These are phyloP conservation scores for Neurospora sp. DNA, from an alignment of 495 filamentous ascomycete genomes.

Conservation along the genomic window DNA sequence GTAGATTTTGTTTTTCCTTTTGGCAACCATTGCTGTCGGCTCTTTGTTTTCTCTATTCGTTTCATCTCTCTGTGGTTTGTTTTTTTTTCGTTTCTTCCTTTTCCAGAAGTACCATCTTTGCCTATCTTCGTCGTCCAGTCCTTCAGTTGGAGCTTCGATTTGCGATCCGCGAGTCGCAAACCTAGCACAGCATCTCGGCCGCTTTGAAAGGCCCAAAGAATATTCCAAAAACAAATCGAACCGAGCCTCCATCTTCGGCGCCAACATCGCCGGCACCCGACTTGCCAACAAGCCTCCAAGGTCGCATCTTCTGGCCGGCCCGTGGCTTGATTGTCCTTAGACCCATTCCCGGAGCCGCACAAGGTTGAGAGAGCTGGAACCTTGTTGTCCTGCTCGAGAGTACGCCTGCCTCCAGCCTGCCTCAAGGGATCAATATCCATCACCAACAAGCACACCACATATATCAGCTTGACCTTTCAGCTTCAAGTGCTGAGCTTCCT, in stretches of 20 bases:
- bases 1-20: background rate
- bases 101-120: background rate
- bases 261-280: background rate
- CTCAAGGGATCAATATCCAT: background rate
- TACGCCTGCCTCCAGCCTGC: background rate
- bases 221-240: background rate
- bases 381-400: background rate
- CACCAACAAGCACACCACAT: background rate
- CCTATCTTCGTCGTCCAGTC: background rate
- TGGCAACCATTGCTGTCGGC: background rate
- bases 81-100: background rate
- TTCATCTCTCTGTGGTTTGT: background rate
- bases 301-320: background rate
- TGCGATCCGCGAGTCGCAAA: background rate
- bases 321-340: background rate
- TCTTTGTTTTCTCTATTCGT: background rate
- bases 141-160: background rate
- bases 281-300: background rate
- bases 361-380: background rate
- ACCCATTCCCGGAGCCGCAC: background rate
- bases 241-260: background rate
- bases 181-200: background rate
- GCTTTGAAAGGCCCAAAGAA: background rate
- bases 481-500: background rate
- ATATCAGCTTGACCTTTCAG: background rate